phyloP scores from a whole-genome alignment of 1,139 yeast species.

The Wickerhamomyces sp. region DNA sequence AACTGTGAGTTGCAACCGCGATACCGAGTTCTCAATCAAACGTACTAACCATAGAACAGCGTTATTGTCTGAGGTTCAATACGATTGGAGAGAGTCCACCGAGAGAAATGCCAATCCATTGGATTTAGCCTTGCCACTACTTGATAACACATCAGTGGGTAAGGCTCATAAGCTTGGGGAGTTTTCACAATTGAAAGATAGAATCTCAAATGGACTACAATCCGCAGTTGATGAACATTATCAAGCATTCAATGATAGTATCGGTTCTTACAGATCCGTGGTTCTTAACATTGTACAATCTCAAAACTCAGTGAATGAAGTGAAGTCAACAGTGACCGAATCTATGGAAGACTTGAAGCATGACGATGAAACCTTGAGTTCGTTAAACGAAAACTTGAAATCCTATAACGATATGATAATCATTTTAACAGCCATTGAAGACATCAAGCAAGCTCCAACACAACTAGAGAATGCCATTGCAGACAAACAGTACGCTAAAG shows the following conservation, averaged over 20 bases:
- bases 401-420: constrained; percentile 67
- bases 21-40: too few relatives aligned
- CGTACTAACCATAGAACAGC: constrained; percentile 3
- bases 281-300: constrained; percentile 53
- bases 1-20: constrained; percentile 17
- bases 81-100: constrained; percentile 34
- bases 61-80: constrained; percentile 24
- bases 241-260: constrained; percentile 77
- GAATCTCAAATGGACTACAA: constrained; percentile 55
- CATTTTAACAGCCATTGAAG: constrained; percentile 64
- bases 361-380: constrained; percentile 48
- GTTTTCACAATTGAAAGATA: constrained; percentile 46
- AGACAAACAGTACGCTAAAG: constrained; percentile 65
- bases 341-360: constrained; percentile 27
- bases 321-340: constrained; percentile 44
- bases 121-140: constrained; percentile 72
- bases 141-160: constrained; percentile 87
- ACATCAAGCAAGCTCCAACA: constrained; percentile 54
- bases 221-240: constrained; percentile 77
- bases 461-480: constrained; percentile 59
- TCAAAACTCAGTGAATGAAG: constrained; percentile 46
- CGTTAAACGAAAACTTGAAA: constrained; percentile 56
- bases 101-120: constrained; percentile 63
- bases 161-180: constrained; percentile 65
- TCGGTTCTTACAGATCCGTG: constrained; percentile 68